Evolutionary conservation across 441 rosid genomes (phyloP), one percentile per base, ranked within the genome.

Genomic region (Flueggea neowawraea): DNA sequence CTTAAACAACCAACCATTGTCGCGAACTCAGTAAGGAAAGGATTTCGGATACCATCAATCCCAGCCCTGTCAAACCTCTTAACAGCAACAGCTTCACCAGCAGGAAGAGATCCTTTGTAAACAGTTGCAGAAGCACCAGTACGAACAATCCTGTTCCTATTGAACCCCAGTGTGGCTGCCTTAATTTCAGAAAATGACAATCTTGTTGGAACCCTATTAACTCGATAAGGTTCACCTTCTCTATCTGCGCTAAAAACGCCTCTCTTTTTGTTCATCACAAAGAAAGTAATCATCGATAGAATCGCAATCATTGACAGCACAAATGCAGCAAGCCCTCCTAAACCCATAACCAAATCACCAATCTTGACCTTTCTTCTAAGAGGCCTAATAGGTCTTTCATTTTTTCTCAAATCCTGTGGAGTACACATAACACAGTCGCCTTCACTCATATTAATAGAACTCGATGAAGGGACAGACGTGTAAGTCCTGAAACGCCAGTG

Each of bases 101-200:
- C 48, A 12, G 89, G 84, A 54, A 91, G 76, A n/a, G 76, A 79
- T 55, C 96, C 94, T 78, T 73, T 84, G n/a, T 89, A 87, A 14
- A 89, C 92, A 12, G 81, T 87, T 0, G 95, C 90, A 0, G 97
- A 85, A 65, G 87, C 92, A 15, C 97, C 97, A 50, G 84, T 80
- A 16, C 96, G 90, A n/a, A 89, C 82, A 44, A 89, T 75, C 64
- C 80, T 71, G 60, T 64, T 78, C 58, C 64, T 55, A 49, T 74
- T 67, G 66, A 89, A 89, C 14, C 90, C 97, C 64, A 69, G 53
- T 2, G 96, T 91, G 0, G 95, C 94, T 32, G 82, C 72, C 75
- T 49, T 82, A 8, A 91, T 82, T 70, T 85, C 87, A 7, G 83
- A 66, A 43, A 87, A 84, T 2, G 92, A 84, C 68, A 85, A 64